Evolutionary conservation across 2,329 filamentous ascomycete genomes (phyloP).

Genomic region (Scolecobasidium constrictum): DNA sequence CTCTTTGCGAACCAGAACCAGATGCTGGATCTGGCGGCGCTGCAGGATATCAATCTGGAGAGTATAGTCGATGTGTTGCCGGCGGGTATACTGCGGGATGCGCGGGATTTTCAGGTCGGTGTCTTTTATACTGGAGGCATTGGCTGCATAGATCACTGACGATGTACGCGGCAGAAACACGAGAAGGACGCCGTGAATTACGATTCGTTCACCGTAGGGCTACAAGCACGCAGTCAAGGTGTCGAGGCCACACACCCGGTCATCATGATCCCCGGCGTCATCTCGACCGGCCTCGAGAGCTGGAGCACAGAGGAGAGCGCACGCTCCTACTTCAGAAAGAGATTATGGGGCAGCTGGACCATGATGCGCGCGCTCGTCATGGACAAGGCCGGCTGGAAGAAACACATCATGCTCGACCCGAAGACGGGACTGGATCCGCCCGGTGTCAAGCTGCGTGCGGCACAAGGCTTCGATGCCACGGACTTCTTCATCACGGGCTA

Average conservation of each 20-base stretch:
- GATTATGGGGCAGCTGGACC: slow-evolving; percentile 95
- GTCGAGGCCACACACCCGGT: slow-evolving; percentile 75
- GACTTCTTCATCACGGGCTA: slow-evolving; percentile 88
- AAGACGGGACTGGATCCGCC: slow-evolving; percentile 83
- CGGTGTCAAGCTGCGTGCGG: slow-evolving; percentile 78
- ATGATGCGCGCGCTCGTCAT: slow-evolving; percentile 95
- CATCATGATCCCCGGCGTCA: slow-evolving; percentile 96
- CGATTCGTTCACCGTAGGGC: slow-evolving; percentile 85
- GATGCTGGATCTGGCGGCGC: slow-evolving; percentile 71
- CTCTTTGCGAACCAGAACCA: slow-evolving; percentile 75
- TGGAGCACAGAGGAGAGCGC: slow-evolving; percentile 86
- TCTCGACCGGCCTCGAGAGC: slow-evolving; percentile 91
- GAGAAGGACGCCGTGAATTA: slow-evolving; percentile 84
- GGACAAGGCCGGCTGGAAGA: slow-evolving; percentile 92
- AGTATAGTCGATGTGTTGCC: slow-evolving; percentile 79
- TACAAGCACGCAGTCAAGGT: slow-evolving; percentile 72
- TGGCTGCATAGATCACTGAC: neutral
- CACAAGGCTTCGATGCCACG: slow-evolving; percentile 93
- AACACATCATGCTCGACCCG: slow-evolving; percentile 93
- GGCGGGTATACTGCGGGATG: slow-evolving; percentile 73
- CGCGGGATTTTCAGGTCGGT: slow-evolving; percentile 67
- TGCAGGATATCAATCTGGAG: slow-evolving; percentile 67
- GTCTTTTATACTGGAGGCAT: slow-evolving; percentile 15
- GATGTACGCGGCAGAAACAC: slow-evolving; percentile 47
- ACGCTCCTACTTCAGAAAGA: slow-evolving; percentile 83